A percentile compares a stretch with the other conserved stretches of the same genome.
Conservation (phyloP, 768 basidiomycete genomes). For the Lactarius tabidus region DNA sequence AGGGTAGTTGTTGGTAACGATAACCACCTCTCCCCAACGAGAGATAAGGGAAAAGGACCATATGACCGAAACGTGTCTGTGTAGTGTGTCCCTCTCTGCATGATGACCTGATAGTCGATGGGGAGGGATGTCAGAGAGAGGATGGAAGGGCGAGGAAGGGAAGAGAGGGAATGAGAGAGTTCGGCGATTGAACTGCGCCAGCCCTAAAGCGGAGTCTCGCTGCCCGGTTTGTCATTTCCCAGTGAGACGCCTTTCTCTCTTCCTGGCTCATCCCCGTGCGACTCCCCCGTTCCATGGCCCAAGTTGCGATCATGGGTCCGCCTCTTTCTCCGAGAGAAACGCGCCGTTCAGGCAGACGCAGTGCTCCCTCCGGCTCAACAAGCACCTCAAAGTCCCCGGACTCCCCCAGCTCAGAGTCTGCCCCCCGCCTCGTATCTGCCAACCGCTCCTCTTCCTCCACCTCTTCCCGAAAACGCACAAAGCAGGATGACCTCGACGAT, state of each 20-base stretch:
- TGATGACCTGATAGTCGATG: not conserved
- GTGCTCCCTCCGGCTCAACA: conserved; percentile 60
- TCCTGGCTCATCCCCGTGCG: conserved; percentile 8
- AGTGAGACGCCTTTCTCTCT: conserved; percentile 1
- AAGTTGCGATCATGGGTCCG: conserved; percentile 68
- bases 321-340: conserved; percentile 75
- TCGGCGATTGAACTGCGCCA: conserved; percentile 24
- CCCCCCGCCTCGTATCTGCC: conserved; percentile 32
- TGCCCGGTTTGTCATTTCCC: conserved; percentile 19
- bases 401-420: conserved; percentile 50
- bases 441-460: conserved; percentile 29
- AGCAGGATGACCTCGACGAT: conserved; percentile 73
- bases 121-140: not conserved
- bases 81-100: not conserved
- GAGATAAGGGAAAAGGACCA: not conserved
- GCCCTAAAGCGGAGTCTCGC: conserved; percentile 25
- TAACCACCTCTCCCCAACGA: too few species aligned
- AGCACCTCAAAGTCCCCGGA: conserved; percentile 73
- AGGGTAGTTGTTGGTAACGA: too few species aligned
- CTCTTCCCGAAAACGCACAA: conserved; percentile 48
- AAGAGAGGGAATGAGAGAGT: not conserved
- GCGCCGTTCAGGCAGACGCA: conserved; percentile 72
- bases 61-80: conserved; percentile 6
- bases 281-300: conserved; percentile 44
- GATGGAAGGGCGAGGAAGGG: not conserved